Percentiles rank a stretch among this genome's conserved stretches.
Conservation (phyloP, 352 stramenopile genomes). For the Blastocystis hominis region DNA sequence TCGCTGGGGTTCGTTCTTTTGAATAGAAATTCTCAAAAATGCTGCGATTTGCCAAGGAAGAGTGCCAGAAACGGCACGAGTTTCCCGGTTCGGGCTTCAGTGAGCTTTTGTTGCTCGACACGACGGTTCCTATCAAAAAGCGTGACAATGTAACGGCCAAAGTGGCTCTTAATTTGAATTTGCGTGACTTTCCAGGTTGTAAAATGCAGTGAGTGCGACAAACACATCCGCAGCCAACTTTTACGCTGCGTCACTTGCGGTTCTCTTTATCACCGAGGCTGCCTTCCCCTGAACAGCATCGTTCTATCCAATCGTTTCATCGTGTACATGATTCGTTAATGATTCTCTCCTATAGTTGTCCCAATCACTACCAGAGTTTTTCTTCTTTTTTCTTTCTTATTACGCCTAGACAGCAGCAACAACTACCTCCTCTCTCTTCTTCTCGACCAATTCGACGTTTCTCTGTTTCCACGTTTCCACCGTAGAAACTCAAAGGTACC, state of each 20-base stretch:
- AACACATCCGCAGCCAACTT: constrained; percentile 14
- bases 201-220: constrained; percentile 41
- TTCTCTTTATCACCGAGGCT: constrained; percentile 27
- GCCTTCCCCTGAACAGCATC: constrained; percentile 35
- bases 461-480: neutral
- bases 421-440: constrained; percentile 2
- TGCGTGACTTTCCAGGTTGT: neutral
- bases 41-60: neutral
- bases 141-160: neutral
- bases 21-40: constrained; percentile 29
- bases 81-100: constrained; percentile 7
- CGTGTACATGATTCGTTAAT: neutral
- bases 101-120: constrained; percentile 37
- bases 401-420: constrained; percentile 21
- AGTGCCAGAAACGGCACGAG: constrained; percentile 8
- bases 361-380: constrained; percentile 31
- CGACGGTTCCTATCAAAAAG: constrained; percentile 41
- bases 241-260: constrained; percentile 33
- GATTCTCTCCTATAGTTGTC: constrained; percentile 7
- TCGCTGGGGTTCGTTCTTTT: neutral
- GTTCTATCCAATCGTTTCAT: constrained; percentile 13
- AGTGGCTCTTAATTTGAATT: neutral
- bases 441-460: constrained; percentile 36
- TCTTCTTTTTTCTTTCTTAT: neutral
- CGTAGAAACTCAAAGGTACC: constrained; percentile 42